Evolutionary conservation across 176 grass and related monocot species (phyloP), one percentile per base, ranked within the genome.

Genomic region (Oryza meridionalis): DNA sequence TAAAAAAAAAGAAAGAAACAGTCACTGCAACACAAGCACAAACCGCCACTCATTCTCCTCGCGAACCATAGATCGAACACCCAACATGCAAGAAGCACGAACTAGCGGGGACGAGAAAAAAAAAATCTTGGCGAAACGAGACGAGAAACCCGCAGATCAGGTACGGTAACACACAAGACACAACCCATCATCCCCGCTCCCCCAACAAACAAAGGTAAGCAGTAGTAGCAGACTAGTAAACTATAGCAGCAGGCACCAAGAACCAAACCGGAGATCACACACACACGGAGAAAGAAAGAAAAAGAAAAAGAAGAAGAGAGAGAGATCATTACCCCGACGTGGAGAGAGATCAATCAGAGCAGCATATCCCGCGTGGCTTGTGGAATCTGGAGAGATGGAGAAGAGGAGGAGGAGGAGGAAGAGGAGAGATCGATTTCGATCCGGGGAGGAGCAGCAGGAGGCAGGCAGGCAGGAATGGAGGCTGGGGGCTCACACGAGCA

Each of bases 281-380:
- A 31, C 29, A 31, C 29, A 31, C 29, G 29, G 3, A 31, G 29
- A 31, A 31, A 31, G 29, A 31, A 31, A 31, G 3, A 31, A 31
- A 31, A 10, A 43, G 40, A 42, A 2, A 65, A 4, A 25, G 21
- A 2, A 35, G 21, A n/a, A 62, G 59, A 63, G 59, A 46, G 50
- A 59, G 17, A 13, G 11, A 13, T 8, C 25, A 50, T 83, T 78
- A 88, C 86, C 80, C 80, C 1, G 14, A 22, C 43, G 32, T 26
- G 42, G 7, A 44, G 70, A 26, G 81, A 83, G 70, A 65, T 33
- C 22, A 16, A 65, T 33, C 22, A 25, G 76, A 45, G 4, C 76
- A 65, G 4, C 76, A 62, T 12, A 31, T 31, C 29, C 29, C 55
- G n/a, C 73, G 42, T 1, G 62, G 53, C 11, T 58, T 42, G 5